These are phyloP conservation scores for Butyriboletus loyo DNA, from an alignment of 768 basidiomycete genomes.

Conservation along the genomic window DNA sequence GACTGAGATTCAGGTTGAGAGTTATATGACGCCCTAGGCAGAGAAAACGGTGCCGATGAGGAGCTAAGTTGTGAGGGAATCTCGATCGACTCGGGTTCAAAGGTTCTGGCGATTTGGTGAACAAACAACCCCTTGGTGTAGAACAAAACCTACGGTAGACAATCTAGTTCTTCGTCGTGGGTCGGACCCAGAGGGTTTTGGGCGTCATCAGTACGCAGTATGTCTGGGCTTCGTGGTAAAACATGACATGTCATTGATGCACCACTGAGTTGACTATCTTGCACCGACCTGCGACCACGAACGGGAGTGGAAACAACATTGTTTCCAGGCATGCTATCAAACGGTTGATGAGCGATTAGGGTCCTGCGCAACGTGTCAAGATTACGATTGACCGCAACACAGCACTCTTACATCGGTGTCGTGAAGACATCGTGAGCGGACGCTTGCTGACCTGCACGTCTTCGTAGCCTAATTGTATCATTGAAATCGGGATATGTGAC, in stretches of 20 bases:
- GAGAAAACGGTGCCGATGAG: not conserved
- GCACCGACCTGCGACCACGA: conserved; percentile 12
- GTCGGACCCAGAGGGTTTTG: not conserved
- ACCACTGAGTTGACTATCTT: not conserved
- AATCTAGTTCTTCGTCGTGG: conserved; percentile 14
- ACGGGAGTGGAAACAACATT: not conserved
- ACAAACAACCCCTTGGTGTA: not conserved
- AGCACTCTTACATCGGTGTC: conserved; percentile 2
- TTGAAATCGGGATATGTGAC: not conserved
- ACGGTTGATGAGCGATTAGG: not conserved
- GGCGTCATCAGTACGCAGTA: not conserved
- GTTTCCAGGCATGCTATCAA: not conserved
- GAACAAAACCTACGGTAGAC: conserved; percentile 15
- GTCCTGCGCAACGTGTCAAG: not conserved
- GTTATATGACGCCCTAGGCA: conserved; percentile 19
- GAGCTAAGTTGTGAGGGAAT: not conserved
- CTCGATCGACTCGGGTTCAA: conserved; percentile 11
- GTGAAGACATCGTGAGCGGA: conserved; percentile 4
- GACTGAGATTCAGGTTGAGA: conserved; percentile 6
- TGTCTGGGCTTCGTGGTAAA: conserved; percentile 7
- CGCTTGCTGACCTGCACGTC: not conserved
- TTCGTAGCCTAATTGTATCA: conserved; percentile 5
- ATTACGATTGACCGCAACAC: not conserved
- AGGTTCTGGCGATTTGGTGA: conserved; percentile 8
- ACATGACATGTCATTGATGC: not conserved